These are phyloP conservation scores for Cyclotella atomus DNA, from an alignment of 108 stramenopile genomes.

Conservation along the genomic window DNA sequence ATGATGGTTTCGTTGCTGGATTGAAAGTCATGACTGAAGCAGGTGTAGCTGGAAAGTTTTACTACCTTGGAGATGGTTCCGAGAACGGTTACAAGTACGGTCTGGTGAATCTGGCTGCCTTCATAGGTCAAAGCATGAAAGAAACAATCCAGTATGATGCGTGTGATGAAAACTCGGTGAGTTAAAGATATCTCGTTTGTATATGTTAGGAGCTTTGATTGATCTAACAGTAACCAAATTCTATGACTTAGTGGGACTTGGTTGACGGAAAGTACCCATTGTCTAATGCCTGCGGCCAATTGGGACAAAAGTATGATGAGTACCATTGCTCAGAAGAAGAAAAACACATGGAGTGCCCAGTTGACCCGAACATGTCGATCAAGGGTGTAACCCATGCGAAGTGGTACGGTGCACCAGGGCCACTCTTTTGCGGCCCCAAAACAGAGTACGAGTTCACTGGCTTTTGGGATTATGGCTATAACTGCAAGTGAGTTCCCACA, in stretches of 20 bases:
- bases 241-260: slow-evolving; percentile 1
- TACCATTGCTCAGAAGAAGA: slow-evolving; percentile 33
- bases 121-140: slow-evolving; percentile 51
- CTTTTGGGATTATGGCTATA: slow-evolving; percentile 20
- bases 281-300: slow-evolving; percentile 26
- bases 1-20: slow-evolving; percentile 23
- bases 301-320: slow-evolving; percentile 8
- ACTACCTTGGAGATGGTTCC: slow-evolving; percentile 35
- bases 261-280: slow-evolving; percentile 25
- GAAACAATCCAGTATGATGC: slow-evolving; percentile 57
- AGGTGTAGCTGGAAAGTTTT: slow-evolving; percentile 26
- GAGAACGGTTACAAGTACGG: slow-evolving; percentile 34
- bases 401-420: slow-evolving; percentile 55
- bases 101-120: slow-evolving; percentile 31
- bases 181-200: background rate
- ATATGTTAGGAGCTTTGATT: too few species aligned
- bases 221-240: too few species aligned
- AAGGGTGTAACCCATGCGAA: slow-evolving; percentile 30
- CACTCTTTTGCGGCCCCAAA: slow-evolving; percentile 47
- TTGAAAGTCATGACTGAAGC: slow-evolving; percentile 14
- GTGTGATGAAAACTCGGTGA: slow-evolving; percentile 41
- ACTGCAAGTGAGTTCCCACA: slow-evolving; percentile 1
- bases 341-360: slow-evolving; percentile 28
- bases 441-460: slow-evolving; percentile 27
- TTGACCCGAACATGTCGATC: slow-evolving; percentile 28